Evolutionary conservation across 1,284 basidiomycete genomes (phyloP).

Genomic region (Phellopilus nigrolimitatus): DNA sequence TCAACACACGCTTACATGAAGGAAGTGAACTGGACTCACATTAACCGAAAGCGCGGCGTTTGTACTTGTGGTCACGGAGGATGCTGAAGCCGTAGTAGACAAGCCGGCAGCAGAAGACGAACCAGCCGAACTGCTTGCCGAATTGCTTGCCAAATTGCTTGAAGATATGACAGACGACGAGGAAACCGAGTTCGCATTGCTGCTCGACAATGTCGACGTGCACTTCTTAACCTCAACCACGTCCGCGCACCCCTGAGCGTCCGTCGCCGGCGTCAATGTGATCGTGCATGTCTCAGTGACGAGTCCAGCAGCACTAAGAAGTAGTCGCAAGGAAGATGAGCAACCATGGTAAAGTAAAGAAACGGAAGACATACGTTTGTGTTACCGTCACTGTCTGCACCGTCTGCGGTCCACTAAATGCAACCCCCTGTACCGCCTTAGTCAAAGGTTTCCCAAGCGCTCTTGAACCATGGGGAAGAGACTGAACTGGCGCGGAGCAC

Average conservation of each 20-base stretch:
- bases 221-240: slow-evolving; percentile 59
- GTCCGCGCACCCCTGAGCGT: slow-evolving; percentile 41
- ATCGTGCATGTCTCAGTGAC: slow-evolving; percentile 61
- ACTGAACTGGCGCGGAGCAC: slow-evolving; percentile 3
- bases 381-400: slow-evolving; percentile 19
- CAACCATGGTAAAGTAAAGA: neutral
- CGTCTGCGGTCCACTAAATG: slow-evolving; percentile 12
- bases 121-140: neutral
- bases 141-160: neutral
- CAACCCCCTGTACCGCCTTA: slow-evolving; percentile 10
- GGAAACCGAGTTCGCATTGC: slow-evolving; percentile 15
- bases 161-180: slow-evolving; percentile 21
- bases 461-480: slow-evolving; percentile 8
- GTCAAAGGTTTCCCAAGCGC: neutral
- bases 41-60: slow-evolving; percentile 4
- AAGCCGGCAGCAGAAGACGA: neutral
- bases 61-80: neutral
- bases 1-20: neutral
- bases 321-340: neutral
- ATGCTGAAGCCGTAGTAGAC: neutral
- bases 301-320: slow-evolving; percentile 36
- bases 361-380: slow-evolving; percentile 21
- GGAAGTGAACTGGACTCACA: slow-evolving; percentile 2
- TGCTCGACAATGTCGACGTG: slow-evolving; percentile 30
- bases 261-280: slow-evolving; percentile 48